Percentiles rank a stretch among this genome's conserved stretches.
phyloP scores from a whole-genome alignment of 345 rosid species.

The Gossypium turneri region DNA sequence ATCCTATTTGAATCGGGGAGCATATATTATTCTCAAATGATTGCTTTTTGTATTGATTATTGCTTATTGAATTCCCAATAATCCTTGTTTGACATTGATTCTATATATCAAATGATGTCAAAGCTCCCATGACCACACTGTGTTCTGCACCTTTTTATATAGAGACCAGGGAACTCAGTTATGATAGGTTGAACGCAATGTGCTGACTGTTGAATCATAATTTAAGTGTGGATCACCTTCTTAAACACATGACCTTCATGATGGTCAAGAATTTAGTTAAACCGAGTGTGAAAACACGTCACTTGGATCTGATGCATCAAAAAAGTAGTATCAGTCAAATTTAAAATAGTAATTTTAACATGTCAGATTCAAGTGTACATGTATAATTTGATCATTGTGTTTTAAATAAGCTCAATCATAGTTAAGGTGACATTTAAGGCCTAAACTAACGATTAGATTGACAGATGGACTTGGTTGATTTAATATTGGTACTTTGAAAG shows the following conservation, averaged over 20 bases:
- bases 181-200: neutral
- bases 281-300: too few species aligned
- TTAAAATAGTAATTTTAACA: too few species aligned
- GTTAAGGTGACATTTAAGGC: too few species aligned
- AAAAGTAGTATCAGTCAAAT: too few species aligned
- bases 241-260: neutral
- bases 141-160: neutral
- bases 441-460: too few species aligned
- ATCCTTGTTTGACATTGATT: neutral
- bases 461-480: too few species aligned
- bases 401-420: too few species aligned
- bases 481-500: too few species aligned
- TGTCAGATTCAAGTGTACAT: too few species aligned
- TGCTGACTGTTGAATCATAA: neutral
- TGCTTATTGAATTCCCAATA: neutral
- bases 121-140: neutral
- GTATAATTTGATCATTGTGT: too few species aligned
- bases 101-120: neutral
- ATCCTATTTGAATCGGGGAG: conserved; percentile 11
- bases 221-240: neutral
- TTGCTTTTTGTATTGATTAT: conserved; percentile 13
- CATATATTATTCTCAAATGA: neutral
- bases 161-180: neutral
- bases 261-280: too few species aligned
- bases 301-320: too few species aligned